A percentile compares a stretch with the other conserved stretches of the same genome.
phyloP scores from a whole-genome alignment of 306 rosid species.

The Citrullus colocynthis region DNA sequence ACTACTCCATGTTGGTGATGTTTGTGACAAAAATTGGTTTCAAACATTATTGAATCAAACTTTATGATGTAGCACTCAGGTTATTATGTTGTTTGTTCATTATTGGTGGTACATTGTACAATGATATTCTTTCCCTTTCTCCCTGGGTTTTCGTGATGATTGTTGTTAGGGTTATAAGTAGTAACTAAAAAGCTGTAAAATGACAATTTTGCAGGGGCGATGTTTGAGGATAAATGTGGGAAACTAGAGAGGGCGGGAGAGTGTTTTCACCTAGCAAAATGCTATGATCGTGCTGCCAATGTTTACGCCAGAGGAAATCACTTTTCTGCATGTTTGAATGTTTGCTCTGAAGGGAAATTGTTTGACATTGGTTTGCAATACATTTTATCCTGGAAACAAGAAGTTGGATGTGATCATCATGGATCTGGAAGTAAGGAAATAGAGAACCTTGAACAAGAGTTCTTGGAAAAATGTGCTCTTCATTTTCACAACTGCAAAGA shows the following conservation, averaged over 20 bases:
- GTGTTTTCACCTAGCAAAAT: slow-evolving; percentile 42
- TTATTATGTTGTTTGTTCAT: background rate
- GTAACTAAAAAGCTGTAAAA: background rate
- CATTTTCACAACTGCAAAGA: slow-evolving; percentile 34
- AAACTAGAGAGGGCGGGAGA: slow-evolving; percentile 50
- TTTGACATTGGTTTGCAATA: slow-evolving; percentile 46
- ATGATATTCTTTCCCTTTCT: background rate
- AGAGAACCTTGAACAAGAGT: slow-evolving; percentile 33
- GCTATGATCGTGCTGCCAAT: slow-evolving; percentile 38
- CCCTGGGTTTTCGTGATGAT: background rate
- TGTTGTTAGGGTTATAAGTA: background rate
- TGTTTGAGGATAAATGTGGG: slow-evolving; percentile 44
- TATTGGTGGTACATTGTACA: background rate
- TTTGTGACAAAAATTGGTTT: background rate
- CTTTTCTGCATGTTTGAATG: slow-evolving; percentile 40
- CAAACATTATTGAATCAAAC: background rate
- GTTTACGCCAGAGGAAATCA: slow-evolving; percentile 45
- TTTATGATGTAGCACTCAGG: background rate
- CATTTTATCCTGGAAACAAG: slow-evolving; percentile 50
- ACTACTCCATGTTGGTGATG: background rate
- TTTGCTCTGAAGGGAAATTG: slow-evolving; percentile 35
- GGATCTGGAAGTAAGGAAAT: slow-evolving; percentile 11
- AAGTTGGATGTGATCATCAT: slow-evolving; percentile 15
- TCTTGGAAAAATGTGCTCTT: slow-evolving; percentile 47
- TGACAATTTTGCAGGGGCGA: slow-evolving; percentile 25